A percentile compares a stretch with the other conserved stretches of the same genome.
Conservation (phyloP, 257 asterid species). For the Ilex aquifolium region DNA sequence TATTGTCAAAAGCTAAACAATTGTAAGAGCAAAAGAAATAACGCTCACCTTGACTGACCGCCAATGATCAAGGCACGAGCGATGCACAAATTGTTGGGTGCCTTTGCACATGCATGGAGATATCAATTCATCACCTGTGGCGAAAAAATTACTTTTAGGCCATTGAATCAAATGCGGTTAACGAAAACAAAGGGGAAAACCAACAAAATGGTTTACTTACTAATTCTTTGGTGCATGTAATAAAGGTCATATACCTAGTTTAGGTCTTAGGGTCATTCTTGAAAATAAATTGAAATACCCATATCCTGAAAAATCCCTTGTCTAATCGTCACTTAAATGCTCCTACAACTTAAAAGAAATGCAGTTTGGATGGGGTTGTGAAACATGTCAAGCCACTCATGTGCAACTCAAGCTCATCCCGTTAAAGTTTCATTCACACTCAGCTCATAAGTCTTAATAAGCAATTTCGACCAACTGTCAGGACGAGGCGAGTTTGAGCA, state of each 20-base stretch:
- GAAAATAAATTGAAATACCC: background rate
- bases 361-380: too few relatives aligned
- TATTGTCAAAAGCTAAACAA: conserved; percentile 2
- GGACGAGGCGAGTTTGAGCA: too few relatives aligned
- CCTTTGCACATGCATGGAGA: conserved; percentile 61
- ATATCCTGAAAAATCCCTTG: too few relatives aligned
- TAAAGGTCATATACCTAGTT: background rate
- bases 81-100: conserved; percentile 57
- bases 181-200: background rate
- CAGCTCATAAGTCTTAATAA: too few relatives aligned
- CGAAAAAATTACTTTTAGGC: background rate
- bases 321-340: too few relatives aligned
- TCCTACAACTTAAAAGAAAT: too few relatives aligned
- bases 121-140: conserved; percentile 38
- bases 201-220: background rate
- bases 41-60: conserved; percentile 46
- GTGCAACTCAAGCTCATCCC: too few relatives aligned
- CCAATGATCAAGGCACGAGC: conserved; percentile 59
- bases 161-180: background rate
- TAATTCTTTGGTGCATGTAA: background rate
- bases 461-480: too few relatives aligned
- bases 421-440: too few relatives aligned
- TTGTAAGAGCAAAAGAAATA: background rate
- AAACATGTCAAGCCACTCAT: too few relatives aligned
- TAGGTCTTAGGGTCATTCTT: background rate